phyloP scores from a whole-genome alignment of 1,284 basidiomycete genomes.

The Ganoderma sinense region DNA sequence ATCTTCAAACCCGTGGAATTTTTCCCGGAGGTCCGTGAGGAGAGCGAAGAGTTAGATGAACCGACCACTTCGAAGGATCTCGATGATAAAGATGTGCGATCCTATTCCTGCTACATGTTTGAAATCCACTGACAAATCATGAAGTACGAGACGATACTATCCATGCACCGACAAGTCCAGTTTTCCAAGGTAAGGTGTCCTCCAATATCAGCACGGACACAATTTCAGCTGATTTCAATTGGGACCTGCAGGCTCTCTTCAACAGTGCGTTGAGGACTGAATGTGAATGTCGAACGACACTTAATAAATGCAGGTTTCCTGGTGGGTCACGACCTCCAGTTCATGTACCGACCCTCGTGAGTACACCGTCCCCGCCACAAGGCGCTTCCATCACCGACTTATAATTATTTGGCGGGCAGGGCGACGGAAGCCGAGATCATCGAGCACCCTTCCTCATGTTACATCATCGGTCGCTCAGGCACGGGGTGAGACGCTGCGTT shows the following conservation, averaged over 20 bases:
- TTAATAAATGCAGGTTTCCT: constrained; percentile 44
- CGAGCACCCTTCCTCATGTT: constrained; percentile 65
- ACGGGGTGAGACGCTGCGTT: constrained; percentile 57
- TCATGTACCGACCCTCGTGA: constrained; percentile 63
- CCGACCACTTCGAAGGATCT: background rate
- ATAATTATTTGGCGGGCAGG: constrained; percentile 43
- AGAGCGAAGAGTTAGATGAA: background rate
- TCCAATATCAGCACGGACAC: background rate
- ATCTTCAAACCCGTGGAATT: background rate
- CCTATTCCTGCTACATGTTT: background rate
- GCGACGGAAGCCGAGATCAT: constrained; percentile 65
- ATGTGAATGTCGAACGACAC: background rate
- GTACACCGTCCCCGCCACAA: constrained; percentile 24
- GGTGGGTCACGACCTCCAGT: constrained; percentile 51
- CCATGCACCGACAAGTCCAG: constrained; percentile 59
- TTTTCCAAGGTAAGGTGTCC: constrained; percentile 58
- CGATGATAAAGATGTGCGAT: background rate
- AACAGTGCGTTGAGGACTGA: background rate
- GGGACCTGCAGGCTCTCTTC: background rate
- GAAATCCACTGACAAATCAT: background rate
- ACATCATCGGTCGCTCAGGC: constrained; percentile 64
- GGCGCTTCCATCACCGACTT: background rate
- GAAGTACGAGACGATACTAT: constrained; percentile 60
- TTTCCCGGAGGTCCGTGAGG: background rate
- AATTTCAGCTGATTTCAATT: background rate